Conservation (phyloP, 768 basidiomycete species). For the Tylopilus intermedius region DNA sequence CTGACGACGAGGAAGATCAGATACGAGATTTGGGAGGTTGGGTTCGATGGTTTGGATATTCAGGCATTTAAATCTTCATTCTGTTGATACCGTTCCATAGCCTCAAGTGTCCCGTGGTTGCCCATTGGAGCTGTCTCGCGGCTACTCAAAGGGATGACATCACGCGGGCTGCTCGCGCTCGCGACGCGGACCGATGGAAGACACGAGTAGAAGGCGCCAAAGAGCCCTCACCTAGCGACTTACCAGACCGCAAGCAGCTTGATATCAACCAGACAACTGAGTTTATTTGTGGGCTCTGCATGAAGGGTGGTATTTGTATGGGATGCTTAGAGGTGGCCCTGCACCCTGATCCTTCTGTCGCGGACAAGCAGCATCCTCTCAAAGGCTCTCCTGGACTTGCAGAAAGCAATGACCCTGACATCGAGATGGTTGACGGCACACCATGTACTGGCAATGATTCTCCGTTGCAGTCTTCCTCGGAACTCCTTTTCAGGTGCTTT, state of each 20-base stretch:
- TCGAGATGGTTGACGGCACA: slow-evolving; percentile 34
- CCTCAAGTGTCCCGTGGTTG: slow-evolving; percentile 69
- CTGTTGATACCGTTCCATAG: slow-evolving; percentile 34
- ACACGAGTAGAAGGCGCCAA: slow-evolving; percentile 22
- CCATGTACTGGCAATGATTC: slow-evolving; percentile 9
- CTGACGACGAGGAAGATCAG: slow-evolving; percentile 46
- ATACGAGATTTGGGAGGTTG: slow-evolving; percentile 64
- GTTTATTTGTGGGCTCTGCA: slow-evolving; percentile 72
- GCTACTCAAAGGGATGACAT: slow-evolving; percentile 67
- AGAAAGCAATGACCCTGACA: slow-evolving; percentile 19
- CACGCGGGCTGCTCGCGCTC: slow-evolving; percentile 54
- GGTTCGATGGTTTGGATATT: slow-evolving; percentile 68
- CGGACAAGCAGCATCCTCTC: slow-evolving; percentile 12
- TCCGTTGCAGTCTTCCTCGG: slow-evolving; percentile 22
- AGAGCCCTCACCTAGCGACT: slow-evolving; percentile 24
- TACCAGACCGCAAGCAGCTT: slow-evolving; percentile 45
- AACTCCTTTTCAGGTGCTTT: slow-evolving; percentile 76
- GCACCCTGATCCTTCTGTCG: slow-evolving; percentile 37
- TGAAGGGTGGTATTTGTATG: slow-evolving; percentile 76
- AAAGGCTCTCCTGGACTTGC: slow-evolving; percentile 6
- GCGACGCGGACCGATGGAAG: slow-evolving; percentile 42
- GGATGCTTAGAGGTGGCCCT: slow-evolving; percentile 58
- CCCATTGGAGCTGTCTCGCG: slow-evolving; percentile 75
- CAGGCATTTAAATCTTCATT: neutral
- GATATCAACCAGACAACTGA: slow-evolving; percentile 60